A percentile compares a stretch with the other conserved stretches of the same genome.
These are phyloP conservation scores for Ganoderma lucidum DNA, from an alignment of 1,284 basidiomycete genomes.

Conservation along the genomic window DNA sequence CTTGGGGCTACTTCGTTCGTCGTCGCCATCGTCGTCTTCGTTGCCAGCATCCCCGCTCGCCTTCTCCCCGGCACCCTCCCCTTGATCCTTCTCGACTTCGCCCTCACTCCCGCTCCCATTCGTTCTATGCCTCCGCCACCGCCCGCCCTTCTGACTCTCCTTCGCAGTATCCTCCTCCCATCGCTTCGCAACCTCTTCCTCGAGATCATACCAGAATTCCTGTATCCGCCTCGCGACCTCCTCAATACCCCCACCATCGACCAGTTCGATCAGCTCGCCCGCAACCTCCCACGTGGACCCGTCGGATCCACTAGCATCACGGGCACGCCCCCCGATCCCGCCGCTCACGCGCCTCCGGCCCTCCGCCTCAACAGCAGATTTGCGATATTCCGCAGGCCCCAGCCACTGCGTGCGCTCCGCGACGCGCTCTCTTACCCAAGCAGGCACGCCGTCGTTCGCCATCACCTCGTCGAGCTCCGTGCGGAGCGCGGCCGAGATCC, in stretches of 20 bases:
- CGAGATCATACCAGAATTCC: constrained; percentile 73
- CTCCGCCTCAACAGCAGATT: constrained; percentile 3
- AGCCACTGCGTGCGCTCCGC: constrained; percentile 54
- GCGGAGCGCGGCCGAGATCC: constrained; percentile 65
- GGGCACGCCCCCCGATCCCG: constrained; percentile 45
- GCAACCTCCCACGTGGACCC: constrained; percentile 48
- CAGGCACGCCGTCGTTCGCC: constrained; percentile 49
- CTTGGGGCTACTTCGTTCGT: constrained; percentile 39
- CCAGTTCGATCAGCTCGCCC: constrained; percentile 21
- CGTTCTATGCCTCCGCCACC: constrained; percentile 34
- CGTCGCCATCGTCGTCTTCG: constrained; percentile 31
- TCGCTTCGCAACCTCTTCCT: constrained; percentile 55
- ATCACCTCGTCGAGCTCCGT: constrained; percentile 63
- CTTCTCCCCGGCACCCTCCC: constrained; percentile 37
- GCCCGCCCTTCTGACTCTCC: constrained; percentile 28
- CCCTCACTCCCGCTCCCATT: constrained; percentile 33
- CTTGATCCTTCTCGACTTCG: constrained; percentile 35
- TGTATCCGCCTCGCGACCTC: constrained; percentile 71
- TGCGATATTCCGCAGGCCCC: constrained; percentile 31
- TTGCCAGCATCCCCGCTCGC: constrained; percentile 43
- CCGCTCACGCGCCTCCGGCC: constrained; percentile 33
- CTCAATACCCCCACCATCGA: constrained; percentile 43
- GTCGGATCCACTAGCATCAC: constrained; percentile 22
- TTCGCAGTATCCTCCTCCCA: constrained; percentile 33
- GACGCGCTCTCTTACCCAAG: constrained; percentile 74